A percentile compares a stretch with the other conserved stretches of the same genome.
These are phyloP conservation scores for Tricholoma saponaceum DNA, from an alignment of 768 basidiomycete genomes.

Conservation along the genomic window DNA sequence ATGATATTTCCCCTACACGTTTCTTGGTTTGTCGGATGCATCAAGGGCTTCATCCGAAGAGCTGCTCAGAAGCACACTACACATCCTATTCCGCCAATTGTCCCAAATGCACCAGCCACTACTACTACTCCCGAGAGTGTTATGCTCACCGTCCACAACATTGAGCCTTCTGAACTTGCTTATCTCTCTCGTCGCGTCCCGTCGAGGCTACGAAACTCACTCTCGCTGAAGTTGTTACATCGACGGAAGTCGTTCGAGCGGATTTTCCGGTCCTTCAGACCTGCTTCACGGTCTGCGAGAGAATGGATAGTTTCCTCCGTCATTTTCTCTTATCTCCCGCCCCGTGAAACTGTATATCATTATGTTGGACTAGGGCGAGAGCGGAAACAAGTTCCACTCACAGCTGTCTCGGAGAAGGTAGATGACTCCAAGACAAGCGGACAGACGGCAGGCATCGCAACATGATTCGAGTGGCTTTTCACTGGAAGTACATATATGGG, in stretches of 20 bases:
- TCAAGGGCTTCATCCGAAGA: slow-evolving; percentile 41
- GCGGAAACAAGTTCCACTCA: background rate
- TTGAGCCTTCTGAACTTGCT: background rate
- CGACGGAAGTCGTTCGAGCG: slow-evolving; percentile 8
- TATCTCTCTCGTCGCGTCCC: background rate
- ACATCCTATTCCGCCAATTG: background rate
- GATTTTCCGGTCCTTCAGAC: slow-evolving; percentile 6
- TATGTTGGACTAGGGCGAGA: slow-evolving; percentile 16
- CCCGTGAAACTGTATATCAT: slow-evolving; percentile 13
- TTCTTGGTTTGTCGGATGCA: slow-evolving; percentile 48
- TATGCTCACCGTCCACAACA: background rate
- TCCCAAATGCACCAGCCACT: background rate
- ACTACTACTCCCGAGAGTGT: background rate
- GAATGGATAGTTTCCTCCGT: background rate
- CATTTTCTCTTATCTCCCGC: slow-evolving; percentile 7
- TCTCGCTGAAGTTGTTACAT: background rate
- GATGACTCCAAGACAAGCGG: background rate
- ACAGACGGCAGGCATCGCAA: background rate
- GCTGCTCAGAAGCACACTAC: slow-evolving; percentile 4
- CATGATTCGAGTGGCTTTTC: background rate
- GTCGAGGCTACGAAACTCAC: background rate
- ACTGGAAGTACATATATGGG: too few relatives aligned
- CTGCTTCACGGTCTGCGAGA: slow-evolving; percentile 1
- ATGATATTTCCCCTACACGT: slow-evolving; percentile 46
- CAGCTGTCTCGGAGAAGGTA: background rate